phyloP scores from a whole-genome alignment of 495 filamentous ascomycete species.

The Neurospora tetraspora region DNA sequence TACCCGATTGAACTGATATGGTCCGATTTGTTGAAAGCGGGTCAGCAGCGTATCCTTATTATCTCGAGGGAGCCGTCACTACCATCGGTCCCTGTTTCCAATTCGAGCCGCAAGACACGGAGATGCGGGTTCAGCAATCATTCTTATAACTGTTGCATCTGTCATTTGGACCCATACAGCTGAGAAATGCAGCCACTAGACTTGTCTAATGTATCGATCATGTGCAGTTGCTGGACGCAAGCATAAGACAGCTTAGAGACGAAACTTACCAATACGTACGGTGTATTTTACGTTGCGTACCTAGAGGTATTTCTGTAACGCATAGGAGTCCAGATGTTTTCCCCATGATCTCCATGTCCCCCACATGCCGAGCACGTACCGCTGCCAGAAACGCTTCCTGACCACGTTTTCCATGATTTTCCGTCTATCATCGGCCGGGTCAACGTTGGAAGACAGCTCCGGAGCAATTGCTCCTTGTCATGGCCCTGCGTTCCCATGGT shows the following conservation, averaged over 20 bases:
- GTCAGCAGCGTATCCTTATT: background rate
- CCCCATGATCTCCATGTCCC: background rate
- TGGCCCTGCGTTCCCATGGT: background rate
- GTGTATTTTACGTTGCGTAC: background rate
- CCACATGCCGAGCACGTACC: background rate
- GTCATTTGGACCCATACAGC: background rate
- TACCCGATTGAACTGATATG: background rate
- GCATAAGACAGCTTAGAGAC: background rate
- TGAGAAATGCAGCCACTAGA: background rate
- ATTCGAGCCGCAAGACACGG: background rate
- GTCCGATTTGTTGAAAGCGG: background rate
- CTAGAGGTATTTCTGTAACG: background rate
- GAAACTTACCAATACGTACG: background rate
- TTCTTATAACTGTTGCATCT: background rate
- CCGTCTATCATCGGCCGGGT: background rate
- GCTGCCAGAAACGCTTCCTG: background rate
- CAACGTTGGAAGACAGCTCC: background rate
- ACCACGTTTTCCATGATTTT: background rate
- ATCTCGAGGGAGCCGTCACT: background rate
- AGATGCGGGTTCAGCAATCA: background rate
- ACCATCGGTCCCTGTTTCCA: background rate
- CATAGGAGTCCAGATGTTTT: background rate
- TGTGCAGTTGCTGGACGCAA: background rate
- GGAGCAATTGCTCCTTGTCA: background rate
- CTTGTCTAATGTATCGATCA: background rate